Conservation (phyloP, 768 basidiomycete species). For the Boletellus ananas region DNA sequence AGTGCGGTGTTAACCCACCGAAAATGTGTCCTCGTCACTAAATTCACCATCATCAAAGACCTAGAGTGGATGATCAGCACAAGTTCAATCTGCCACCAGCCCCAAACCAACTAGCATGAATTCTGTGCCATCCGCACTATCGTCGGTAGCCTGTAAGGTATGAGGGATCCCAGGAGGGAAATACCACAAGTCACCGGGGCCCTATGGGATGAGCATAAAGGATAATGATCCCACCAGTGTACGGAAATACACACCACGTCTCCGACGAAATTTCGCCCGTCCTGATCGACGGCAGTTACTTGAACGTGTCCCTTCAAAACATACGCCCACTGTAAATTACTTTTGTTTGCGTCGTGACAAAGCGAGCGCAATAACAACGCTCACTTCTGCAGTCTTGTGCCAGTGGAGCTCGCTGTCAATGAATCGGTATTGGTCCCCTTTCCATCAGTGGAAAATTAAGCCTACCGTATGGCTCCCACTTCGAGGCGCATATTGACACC, state of each 20-base stretch:
- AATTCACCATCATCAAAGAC: conserved; percentile 39
- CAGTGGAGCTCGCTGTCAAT: conserved; percentile 39
- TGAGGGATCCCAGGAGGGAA: conserved; percentile 54
- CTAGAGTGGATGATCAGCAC: conserved; percentile 2
- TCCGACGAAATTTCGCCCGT: conserved; percentile 45
- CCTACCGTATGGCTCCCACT: conserved; percentile 36
- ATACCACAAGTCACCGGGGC: conserved; percentile 49
- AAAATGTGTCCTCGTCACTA: conserved; percentile 51
- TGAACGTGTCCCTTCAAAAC: conserved; percentile 43
- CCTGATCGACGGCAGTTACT: conserved; percentile 43
- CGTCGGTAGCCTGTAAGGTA: conserved; percentile 45
- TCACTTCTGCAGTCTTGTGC: conserved; percentile 34
- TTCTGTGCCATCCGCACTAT: conserved; percentile 40
- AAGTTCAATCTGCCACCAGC: neutral
- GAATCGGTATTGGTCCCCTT: no score
- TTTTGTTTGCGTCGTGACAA: neutral
- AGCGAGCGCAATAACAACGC: neutral
- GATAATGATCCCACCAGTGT: neutral
- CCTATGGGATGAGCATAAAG: conserved; percentile 24
- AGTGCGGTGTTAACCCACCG: conserved; percentile 13
- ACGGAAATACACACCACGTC: conserved; percentile 38
- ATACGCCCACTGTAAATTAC: conserved; percentile 41
- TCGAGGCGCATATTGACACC: conserved; percentile 38
- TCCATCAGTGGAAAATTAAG: neutral
- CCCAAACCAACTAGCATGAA: conserved; percentile 39